Evolutionary conservation across 2,329 filamentous ascomycete species (phyloP), one percentile per base, ranked within the genome.

Genomic region (Colletotrichum sp.): DNA sequence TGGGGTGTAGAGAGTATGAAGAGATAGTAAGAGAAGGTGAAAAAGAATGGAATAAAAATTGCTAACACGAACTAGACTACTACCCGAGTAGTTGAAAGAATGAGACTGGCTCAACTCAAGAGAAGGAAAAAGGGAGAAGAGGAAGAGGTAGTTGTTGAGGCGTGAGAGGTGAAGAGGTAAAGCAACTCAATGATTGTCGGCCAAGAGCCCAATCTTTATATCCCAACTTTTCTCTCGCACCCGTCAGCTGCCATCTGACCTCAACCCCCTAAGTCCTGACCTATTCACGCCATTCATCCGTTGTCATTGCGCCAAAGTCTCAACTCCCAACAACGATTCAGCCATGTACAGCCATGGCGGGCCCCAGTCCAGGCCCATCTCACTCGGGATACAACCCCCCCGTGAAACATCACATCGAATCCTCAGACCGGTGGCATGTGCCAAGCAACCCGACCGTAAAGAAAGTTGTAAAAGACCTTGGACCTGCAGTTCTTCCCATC

Each of bases 41-140:
- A 28, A 26, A 34, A 48, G 15, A 15, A 48, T 12, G 18, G 52
- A 44, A 26, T 12, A 22, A 36, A 70, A 30, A 18, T n/a, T 63
- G 8, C n/a, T 72, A 39, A 36, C 28, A 72, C 39, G n/a, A 30
- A 62, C 59, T 15, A 34, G 57, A 72, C 69, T 75, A 75, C 73
- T 75, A 59, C 73, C 73, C 10, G 73, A 72, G 73, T 75, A 73
- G 73, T 22, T 34, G 16, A 68, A 48, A 22, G 52, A 65, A 30
- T 60, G 70, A 75, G 70, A 65, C 70, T 75, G 30, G 73, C 70
- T 75, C 69, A 64, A 24, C 44, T 22, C 44, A 32, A 63, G 34
- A 16, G 34, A 62, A 71, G 7, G 44, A 67, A 34, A 55, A 30
- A 22, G 10, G 12, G 13, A 18, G 6, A 24, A 62, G 24, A 39